These are phyloP conservation scores for Spinellus fusiger DNA, from an alignment of 192 early-diverging fungal genomes.

Conservation along the genomic window DNA sequence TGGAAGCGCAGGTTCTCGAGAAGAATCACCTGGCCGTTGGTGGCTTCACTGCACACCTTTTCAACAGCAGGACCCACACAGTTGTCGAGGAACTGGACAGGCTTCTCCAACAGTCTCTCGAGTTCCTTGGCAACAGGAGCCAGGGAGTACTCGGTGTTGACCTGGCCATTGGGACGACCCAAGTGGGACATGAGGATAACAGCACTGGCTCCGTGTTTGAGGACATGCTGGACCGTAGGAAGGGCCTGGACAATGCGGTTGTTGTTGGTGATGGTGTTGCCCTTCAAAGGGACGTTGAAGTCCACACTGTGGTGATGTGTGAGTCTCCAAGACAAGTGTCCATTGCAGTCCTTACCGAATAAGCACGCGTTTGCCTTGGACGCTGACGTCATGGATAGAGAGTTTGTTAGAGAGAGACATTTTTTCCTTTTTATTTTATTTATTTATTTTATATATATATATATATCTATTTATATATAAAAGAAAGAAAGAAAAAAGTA, in stretches of 20 bases:
- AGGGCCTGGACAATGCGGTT: constrained; percentile 92
- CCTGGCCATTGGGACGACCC: constrained; percentile 93
- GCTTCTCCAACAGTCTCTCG: constrained; percentile 62
- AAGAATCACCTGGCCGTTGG: constrained; percentile 77
- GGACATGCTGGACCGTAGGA: constrained; percentile 88
- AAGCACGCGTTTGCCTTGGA: constrained; percentile 83
- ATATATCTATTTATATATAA: constrained; percentile 19
- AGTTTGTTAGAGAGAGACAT: constrained; percentile 79
- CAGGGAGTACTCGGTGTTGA: constrained; percentile 83
- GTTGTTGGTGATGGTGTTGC: constrained; percentile 93
- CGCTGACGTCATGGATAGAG: constrained; percentile 77
- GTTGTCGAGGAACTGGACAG: constrained; percentile 88
- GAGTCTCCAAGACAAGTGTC: neutral
- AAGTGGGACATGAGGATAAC: constrained; percentile 97
- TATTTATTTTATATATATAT: no score
- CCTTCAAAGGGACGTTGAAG: constrained; percentile 98
- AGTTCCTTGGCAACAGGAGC: constrained; percentile 87
- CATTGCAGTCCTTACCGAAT: constrained; percentile 58
- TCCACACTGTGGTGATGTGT: constrained; percentile 63
- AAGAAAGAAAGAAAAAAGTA: constrained; percentile 1
- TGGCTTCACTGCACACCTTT: constrained; percentile 61
- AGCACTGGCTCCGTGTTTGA: constrained; percentile 77
- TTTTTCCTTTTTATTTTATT: no score
- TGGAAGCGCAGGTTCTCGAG: constrained; percentile 99
- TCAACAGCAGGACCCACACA: constrained; percentile 91